Evolutionary conservation across 2,329 filamentous ascomycete species (phyloP).

Genomic region (Orbilia ellipsospora): DNA sequence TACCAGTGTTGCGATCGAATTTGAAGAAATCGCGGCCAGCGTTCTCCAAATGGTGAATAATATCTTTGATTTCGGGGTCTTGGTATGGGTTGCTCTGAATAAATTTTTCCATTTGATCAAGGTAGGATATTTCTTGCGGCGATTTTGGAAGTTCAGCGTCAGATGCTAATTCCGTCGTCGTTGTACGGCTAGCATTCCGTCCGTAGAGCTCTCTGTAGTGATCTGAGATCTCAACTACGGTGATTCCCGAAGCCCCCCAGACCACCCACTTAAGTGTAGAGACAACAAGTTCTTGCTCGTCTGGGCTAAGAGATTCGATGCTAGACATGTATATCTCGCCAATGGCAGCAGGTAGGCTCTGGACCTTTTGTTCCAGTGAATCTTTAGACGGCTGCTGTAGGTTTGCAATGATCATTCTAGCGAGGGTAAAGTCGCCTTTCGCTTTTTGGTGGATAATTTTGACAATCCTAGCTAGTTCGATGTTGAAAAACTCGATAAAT

Average conservation of each 20-base stretch:
- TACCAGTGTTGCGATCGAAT: no score
- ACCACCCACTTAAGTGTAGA: conserved; percentile 40
- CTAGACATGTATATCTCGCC: conserved; percentile 36
- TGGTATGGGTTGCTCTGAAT: no score
- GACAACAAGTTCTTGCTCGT: conserved; percentile 30
- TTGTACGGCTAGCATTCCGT: no score
- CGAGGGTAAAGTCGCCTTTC: conserved; percentile 31
- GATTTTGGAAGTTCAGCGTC: background rate
- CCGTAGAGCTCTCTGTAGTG: conserved; percentile 28
- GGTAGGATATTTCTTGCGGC: background rate
- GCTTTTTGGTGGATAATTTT: conserved; percentile 21
- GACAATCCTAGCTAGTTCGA: conserved; percentile 29
- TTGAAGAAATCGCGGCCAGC: no score
- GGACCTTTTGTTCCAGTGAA: conserved; percentile 20
- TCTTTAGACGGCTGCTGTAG: conserved; percentile 32
- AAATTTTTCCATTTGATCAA: background rate
- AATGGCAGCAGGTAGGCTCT: conserved; percentile 17
- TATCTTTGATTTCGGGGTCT: no score
- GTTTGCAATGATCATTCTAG: conserved; percentile 27
- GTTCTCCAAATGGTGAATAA: no score
- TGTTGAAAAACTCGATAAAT: conserved; percentile 3
- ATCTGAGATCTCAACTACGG: conserved; percentile 24
- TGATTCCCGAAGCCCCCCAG: conserved; percentile 23
- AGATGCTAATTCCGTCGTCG: background rate
- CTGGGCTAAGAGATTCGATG: conserved; percentile 24